Percentiles rank a stretch among this genome's conserved stretches.
These are phyloP conservation scores for Poa annua DNA, from an alignment of 176 grass and related monocot genomes.

Conservation along the genomic window DNA sequence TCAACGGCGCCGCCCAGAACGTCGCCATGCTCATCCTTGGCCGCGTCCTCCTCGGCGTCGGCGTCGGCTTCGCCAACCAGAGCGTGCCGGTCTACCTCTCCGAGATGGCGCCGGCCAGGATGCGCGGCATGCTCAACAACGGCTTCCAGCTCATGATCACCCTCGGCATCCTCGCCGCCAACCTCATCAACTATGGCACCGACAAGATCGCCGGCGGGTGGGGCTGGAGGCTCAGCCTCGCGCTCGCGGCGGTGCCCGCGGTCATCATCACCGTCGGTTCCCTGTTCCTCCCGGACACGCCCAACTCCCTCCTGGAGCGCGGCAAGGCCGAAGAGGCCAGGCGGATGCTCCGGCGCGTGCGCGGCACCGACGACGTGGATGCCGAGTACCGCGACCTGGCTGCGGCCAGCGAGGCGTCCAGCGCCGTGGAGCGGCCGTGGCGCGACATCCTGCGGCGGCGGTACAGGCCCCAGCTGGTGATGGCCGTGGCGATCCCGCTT, in stretches of 20 bases:
- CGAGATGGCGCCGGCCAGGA: constrained; percentile 46
- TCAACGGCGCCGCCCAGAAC: constrained; percentile 64
- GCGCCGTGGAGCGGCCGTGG: constrained; percentile 7
- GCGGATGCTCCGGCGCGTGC: constrained; percentile 26
- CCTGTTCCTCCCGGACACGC: constrained; percentile 27
- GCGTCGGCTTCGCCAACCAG: constrained; percentile 79
- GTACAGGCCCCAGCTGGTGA: constrained; percentile 80
- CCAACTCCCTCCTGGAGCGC: constrained; percentile 27
- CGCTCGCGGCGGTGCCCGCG: constrained; percentile 24
- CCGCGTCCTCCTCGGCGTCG: constrained; percentile 75
- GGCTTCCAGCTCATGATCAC: no score
- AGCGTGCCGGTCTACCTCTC: constrained; percentile 50
- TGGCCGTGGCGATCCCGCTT: constrained; percentile 81
- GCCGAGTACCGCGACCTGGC: constrained; percentile 31
- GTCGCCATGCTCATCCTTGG: constrained; percentile 76
- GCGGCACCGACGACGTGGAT: constrained; percentile 2
- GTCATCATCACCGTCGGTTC: constrained; percentile 14
- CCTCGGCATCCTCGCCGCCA: not conserved
- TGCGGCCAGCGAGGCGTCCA: constrained; percentile 20
- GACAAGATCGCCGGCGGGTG: constrained; percentile 3
- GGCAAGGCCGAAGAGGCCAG: constrained; percentile 13
- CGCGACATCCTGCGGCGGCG: constrained; percentile 42
- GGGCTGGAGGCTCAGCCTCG: constrained; percentile 34
- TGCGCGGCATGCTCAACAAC: constrained; percentile 34
- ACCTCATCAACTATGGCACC: constrained; percentile 31